Evolutionary conservation across 2,329 filamentous ascomycete genomes (phyloP).

Genomic region (Sporothrix globosa): DNA sequence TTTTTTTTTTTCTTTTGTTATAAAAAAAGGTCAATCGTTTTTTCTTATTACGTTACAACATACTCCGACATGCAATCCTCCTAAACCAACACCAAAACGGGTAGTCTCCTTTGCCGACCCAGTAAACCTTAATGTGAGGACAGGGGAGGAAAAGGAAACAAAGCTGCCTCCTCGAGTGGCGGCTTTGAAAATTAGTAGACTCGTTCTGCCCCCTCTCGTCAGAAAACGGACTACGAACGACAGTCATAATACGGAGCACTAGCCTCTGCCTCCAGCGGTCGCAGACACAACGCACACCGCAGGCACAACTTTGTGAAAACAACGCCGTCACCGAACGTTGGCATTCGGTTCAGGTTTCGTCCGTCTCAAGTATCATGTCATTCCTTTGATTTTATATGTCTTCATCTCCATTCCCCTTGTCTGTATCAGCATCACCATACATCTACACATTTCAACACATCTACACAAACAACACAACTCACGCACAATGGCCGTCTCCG

Average conservation of each 20-base stretch:
- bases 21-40: too few relatives aligned
- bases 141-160: not conserved
- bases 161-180: not conserved
- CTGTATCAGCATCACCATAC: constrained; percentile 1
- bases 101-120: not conserved
- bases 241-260: not conserved
- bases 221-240: not conserved
- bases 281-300: too few relatives aligned
- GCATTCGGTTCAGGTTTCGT: not conserved
- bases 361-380: too few relatives aligned
- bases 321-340: too few relatives aligned
- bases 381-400: not conserved
- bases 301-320: too few relatives aligned
- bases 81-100: not conserved
- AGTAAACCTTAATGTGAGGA: constrained; percentile 16
- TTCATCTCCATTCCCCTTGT: not conserved
- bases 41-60: too few relatives aligned
- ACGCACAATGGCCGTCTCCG: not conserved
- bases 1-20: not conserved
- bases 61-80: too few relatives aligned
- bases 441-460: not conserved
- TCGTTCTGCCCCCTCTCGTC: too few relatives aligned
- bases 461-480: not conserved
- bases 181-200: too few relatives aligned
- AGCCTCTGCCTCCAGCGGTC: too few relatives aligned